A percentile compares a stretch with the other conserved stretches of the same genome.
phyloP scores from a whole-genome alignment of 305 asterid genomes.

The Fraxinus albicans region DNA sequence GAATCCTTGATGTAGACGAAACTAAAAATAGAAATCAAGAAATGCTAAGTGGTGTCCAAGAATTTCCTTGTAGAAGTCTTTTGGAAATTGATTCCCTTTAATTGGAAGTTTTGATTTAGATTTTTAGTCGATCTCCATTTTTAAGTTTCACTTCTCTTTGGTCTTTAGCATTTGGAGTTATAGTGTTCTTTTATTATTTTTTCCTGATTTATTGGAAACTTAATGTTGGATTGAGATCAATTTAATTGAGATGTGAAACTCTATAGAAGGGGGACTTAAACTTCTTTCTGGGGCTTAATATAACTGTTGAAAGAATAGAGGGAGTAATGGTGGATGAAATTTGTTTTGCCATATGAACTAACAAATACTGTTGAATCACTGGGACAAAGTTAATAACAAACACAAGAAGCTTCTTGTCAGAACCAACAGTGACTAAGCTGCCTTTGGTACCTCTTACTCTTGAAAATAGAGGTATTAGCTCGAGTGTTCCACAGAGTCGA shows the following conservation, averaged over 20 bases:
- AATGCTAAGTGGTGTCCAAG: slow-evolving; percentile 21
- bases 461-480: slow-evolving; percentile 28
- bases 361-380: slow-evolving; percentile 24
- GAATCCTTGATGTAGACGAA: slow-evolving; percentile 33
- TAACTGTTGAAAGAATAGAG: slow-evolving; percentile 11
- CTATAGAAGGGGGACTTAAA: neutral
- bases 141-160: neutral
- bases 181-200: slow-evolving; percentile 1
- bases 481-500: slow-evolving; percentile 36
- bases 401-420: slow-evolving; percentile 33
- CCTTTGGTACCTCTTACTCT: slow-evolving; percentile 34
- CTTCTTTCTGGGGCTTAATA: neutral
- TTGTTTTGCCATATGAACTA: slow-evolving; percentile 29
- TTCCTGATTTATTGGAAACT: neutral
- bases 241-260: neutral
- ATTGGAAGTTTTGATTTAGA: slow-evolving; percentile 36
- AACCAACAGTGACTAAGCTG: slow-evolving; percentile 48
- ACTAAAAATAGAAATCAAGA: slow-evolving; percentile 25
- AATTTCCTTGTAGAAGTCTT: neutral
- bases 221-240: slow-evolving; percentile 13
- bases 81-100: slow-evolving; percentile 8
- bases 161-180: neutral
- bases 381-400: slow-evolving; percentile 30
- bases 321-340: slow-evolving; percentile 22
- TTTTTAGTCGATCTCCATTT: slow-evolving; percentile 30